Conservation (phyloP, 306 rosid species). For the Vigna unguiculata region DNA sequence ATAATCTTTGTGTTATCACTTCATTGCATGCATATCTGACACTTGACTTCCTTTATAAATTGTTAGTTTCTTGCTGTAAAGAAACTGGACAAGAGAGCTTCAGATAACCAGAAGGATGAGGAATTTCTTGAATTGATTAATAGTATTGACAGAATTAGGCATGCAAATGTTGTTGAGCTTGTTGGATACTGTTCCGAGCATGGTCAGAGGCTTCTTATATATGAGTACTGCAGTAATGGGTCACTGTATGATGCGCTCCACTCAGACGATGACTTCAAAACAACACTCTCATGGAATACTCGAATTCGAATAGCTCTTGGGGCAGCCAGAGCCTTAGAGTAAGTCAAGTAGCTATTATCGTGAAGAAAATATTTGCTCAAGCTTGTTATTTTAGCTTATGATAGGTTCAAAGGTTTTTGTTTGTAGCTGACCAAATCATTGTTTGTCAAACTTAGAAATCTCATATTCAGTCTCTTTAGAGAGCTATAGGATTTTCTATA, state of each 20-base stretch:
- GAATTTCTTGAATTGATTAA: constrained; percentile 88
- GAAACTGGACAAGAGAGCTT: constrained; percentile 78
- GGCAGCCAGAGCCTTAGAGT: constrained; percentile 98
- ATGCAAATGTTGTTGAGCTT: constrained; percentile 84
- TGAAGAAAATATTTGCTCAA: not conserved
- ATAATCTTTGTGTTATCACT: constrained; percentile 13
- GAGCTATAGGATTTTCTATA: not conserved
- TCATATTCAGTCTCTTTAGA: not conserved
- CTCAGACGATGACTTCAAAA: constrained; percentile 72
- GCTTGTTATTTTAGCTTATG: constrained; percentile 40
- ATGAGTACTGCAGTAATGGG: constrained; percentile 84
- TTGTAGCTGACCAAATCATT: not conserved
- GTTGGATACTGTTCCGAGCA: constrained; percentile 96
- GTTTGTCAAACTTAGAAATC: not conserved
- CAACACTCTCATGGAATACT: constrained; percentile 75
- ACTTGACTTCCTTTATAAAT: constrained; percentile 46
- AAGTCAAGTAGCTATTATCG: constrained; percentile 52
- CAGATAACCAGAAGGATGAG: constrained; percentile 72
- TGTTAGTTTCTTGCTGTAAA: constrained; percentile 86
- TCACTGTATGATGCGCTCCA: constrained; percentile 85
- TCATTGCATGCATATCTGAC: constrained; percentile 40
- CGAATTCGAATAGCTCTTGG: constrained; percentile 94
- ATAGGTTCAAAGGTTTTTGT: constrained; percentile 26
- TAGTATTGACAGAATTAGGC: constrained; percentile 77
- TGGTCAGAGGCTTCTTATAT: constrained; percentile 92